Percentiles rank a stretch among this genome's conserved stretches.
Evolutionary conservation across 1,284 basidiomycete species (phyloP).

Genomic region (Mycena citricolor): DNA sequence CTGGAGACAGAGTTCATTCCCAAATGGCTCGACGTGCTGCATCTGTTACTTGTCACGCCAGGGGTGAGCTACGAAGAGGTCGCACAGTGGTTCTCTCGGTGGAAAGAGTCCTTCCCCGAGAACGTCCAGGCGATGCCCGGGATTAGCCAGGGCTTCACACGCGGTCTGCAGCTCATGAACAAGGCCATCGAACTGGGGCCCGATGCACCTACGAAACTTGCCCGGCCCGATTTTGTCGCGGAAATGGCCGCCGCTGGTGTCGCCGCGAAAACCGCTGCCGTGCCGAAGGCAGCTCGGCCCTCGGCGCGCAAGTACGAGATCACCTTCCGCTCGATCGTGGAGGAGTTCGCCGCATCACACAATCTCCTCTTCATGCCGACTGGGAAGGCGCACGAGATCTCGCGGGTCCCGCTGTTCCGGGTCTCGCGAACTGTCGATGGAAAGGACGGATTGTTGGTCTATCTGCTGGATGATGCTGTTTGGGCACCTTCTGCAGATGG

Average conservation of each 20-base stretch:
- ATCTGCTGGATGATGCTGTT: constrained; percentile 85
- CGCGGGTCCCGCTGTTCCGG: constrained; percentile 84
- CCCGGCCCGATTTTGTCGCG: constrained; percentile 59
- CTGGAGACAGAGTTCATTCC: constrained; percentile 93
- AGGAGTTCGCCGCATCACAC: constrained; percentile 80
- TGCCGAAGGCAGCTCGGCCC: constrained; percentile 33
- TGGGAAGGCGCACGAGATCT: constrained; percentile 77
- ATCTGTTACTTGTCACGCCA: constrained; percentile 88
- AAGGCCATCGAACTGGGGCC: constrained; percentile 83
- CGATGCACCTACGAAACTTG: constrained; percentile 65
- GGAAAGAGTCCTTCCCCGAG: constrained; percentile 82
- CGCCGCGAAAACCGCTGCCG: constrained; percentile 26
- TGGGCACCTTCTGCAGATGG: constrained; percentile 61
- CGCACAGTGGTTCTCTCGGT: constrained; percentile 87
- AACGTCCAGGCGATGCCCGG: constrained; percentile 62
- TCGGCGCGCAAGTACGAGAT: constrained; percentile 68
- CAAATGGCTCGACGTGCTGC: constrained; percentile 91
- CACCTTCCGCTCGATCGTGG: constrained; percentile 88
- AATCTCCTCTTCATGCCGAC: constrained; percentile 89
- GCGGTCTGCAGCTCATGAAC: constrained; percentile 90
- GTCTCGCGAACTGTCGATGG: constrained; percentile 79
- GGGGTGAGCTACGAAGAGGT: constrained; percentile 86
- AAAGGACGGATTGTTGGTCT: constrained; percentile 81
- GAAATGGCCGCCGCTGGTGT: constrained; percentile 35
- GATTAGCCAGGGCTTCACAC: constrained; percentile 77